phyloP scores from a whole-genome alignment of 2,329 filamentous ascomycete species.

The Claviceps pusilla region DNA sequence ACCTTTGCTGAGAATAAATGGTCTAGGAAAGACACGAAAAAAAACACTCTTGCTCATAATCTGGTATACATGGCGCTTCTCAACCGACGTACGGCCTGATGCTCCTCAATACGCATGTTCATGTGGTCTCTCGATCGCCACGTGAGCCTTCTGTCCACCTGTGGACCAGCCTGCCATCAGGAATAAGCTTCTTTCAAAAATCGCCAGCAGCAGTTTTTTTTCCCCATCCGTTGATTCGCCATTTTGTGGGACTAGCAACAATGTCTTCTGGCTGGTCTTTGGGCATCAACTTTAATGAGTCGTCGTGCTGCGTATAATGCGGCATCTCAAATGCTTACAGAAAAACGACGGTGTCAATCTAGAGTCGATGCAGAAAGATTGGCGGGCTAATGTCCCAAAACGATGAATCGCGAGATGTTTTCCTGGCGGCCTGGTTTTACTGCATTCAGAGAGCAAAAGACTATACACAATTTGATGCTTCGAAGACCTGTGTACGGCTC shows the following conservation, averaged over 20 bases:
- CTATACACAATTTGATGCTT: neutral
- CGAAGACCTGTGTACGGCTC: neutral
- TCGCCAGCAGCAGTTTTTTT: neutral
- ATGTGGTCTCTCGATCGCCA: neutral
- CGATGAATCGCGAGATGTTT: neutral
- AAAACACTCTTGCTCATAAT: neutral
- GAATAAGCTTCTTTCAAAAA: neutral
- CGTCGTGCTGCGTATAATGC: neutral
- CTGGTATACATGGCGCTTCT: neutral
- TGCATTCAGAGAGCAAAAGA: neutral
- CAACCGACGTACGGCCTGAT: neutral
- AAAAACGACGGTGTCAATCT: neutral
- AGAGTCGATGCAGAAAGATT: neutral
- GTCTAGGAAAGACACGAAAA: neutral
- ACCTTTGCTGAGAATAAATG: neutral
- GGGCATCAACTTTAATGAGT: neutral
- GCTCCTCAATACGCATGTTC: neutral
- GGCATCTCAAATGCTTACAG: neutral
- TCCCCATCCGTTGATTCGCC: too few relatives aligned
- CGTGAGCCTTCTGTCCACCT: neutral
- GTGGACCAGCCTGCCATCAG: neutral
- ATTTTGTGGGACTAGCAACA: neutral
- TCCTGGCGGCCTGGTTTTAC: neutral
- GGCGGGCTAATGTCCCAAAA: neutral
- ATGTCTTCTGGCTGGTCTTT: neutral